A percentile compares a stretch with the other conserved stretches of the same genome.
Conservation (phyloP, 306 rosid genomes). For the Sindora glabra region DNA sequence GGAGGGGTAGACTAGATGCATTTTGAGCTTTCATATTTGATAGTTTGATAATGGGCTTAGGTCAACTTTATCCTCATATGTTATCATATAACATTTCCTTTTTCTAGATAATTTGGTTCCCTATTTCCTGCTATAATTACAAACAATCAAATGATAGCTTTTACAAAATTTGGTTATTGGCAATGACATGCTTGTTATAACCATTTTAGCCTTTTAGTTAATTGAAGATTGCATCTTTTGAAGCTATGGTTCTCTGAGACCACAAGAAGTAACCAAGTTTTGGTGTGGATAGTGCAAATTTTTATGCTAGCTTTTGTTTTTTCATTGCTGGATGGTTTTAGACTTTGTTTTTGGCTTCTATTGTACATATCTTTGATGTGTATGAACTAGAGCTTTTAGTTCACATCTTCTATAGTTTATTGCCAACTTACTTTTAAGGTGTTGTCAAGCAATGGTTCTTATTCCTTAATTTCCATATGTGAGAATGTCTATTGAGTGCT, state of each 20-base stretch:
- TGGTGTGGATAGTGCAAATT: conserved; percentile 27
- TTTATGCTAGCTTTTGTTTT: conserved; percentile 22
- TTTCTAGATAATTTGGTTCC: no score
- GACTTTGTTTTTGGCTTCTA: conserved; percentile 27
- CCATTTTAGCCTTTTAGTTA: conserved; percentile 35
- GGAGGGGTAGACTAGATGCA: no score
- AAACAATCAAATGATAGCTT: no score
- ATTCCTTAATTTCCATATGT: conserved; percentile 17
- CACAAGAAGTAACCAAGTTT: conserved; percentile 43
- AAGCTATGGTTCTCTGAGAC: conserved; percentile 51
- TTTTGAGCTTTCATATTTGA: no score
- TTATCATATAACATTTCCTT: no score
- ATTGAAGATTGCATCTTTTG: conserved; percentile 39
- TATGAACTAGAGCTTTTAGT: conserved; percentile 16
- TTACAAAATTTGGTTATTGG: no score
- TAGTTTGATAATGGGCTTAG: no score
- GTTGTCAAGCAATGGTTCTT: no score
- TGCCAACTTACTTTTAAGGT: conserved; percentile 1
- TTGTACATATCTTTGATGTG: conserved; percentile 17
- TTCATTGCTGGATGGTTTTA: conserved; percentile 39
- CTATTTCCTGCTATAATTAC: no score
- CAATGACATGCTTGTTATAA: conserved; percentile 43
- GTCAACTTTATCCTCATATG: no score
- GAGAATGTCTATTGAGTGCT: no score
- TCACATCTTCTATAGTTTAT: background rate